These are phyloP conservation scores for Scolecobasidium constrictum DNA, from an alignment of 2,329 filamentous ascomycete species.

Conservation along the genomic window DNA sequence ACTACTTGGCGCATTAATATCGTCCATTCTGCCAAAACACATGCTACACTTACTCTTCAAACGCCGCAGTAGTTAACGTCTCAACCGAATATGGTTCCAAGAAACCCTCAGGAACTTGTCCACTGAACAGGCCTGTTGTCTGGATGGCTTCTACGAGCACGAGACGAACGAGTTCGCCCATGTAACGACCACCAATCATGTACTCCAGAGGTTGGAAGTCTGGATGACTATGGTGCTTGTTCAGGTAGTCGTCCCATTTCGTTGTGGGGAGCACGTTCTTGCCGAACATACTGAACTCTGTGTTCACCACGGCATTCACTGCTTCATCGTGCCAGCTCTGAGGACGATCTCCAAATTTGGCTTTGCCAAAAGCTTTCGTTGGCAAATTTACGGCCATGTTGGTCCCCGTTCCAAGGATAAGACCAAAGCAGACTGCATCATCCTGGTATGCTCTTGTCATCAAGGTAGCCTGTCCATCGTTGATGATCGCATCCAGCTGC, in stretches of 20 bases:
- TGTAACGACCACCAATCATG: conserved; percentile 51
- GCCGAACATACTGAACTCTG: conserved; percentile 56
- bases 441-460: conserved; percentile 52
- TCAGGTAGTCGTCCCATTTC: conserved; percentile 51
- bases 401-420: conserved; percentile 54
- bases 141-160: conserved; percentile 50
- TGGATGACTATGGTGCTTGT: conserved; percentile 43
- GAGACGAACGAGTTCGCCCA: conserved; percentile 52
- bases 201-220: conserved; percentile 58
- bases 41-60: conserved; percentile 34
- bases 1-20: conserved; percentile 16
- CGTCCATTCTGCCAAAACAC: not conserved
- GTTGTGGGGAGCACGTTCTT: conserved; percentile 47
- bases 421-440: conserved; percentile 48
- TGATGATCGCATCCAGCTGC: conserved; percentile 50
- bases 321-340: conserved; percentile 44
- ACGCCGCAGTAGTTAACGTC: conserved; percentile 45
- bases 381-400: conserved; percentile 55
- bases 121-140: conserved; percentile 44
- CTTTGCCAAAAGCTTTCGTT: conserved; percentile 38
- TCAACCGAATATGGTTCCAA: conserved; percentile 48
- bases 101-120: conserved; percentile 44
- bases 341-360: conserved; percentile 46
- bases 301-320: conserved; percentile 54
- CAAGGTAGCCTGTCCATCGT: conserved; percentile 51